These are phyloP conservation scores for Colletotrichum abscissum DNA, from an alignment of 2,329 filamentous ascomycete species.

Conservation along the genomic window DNA sequence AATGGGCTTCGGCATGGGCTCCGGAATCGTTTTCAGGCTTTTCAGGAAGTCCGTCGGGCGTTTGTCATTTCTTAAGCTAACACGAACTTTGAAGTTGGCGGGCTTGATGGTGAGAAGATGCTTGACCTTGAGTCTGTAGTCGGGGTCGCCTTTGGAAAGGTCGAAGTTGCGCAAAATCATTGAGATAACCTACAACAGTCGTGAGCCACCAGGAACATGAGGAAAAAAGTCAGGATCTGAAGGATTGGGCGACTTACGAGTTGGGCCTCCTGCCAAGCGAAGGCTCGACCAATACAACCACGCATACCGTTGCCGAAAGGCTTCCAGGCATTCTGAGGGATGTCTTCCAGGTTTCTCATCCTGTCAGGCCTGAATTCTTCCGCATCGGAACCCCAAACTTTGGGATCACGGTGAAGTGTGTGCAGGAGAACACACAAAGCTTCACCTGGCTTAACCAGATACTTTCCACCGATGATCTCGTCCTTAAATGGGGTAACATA, in stretches of 20 bases:
- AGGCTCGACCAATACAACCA: slow-evolving; percentile 63
- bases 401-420: slow-evolving; percentile 64
- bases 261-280: slow-evolving; percentile 64
- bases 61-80: too few species aligned
- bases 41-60: too few species aligned
- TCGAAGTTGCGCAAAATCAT: slow-evolving; percentile 43
- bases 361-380: slow-evolving; percentile 69
- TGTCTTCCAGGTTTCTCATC: slow-evolving; percentile 65
- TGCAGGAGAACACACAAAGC: slow-evolving; percentile 55
- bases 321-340: slow-evolving; percentile 54
- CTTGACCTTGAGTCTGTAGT: too few species aligned
- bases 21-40: too few species aligned
- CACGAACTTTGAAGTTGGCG: too few species aligned
- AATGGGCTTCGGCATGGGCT: too few species aligned
- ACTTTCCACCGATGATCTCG: slow-evolving; percentile 63
- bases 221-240: slow-evolving; percentile 73
- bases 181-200: slow-evolving; percentile 39
- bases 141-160: too few species aligned
- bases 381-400: slow-evolving; percentile 66
- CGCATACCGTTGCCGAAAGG: slow-evolving; percentile 65
- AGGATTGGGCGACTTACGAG: slow-evolving; percentile 64
- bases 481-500: slow-evolving; percentile 48
- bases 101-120: too few species aligned
- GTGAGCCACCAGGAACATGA: slow-evolving; percentile 64
- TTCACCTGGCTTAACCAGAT: slow-evolving; percentile 57